Base-by-base conservation (phyloP, 148 eudicot genomes). In the Chenopodium quinoa region DNA sequence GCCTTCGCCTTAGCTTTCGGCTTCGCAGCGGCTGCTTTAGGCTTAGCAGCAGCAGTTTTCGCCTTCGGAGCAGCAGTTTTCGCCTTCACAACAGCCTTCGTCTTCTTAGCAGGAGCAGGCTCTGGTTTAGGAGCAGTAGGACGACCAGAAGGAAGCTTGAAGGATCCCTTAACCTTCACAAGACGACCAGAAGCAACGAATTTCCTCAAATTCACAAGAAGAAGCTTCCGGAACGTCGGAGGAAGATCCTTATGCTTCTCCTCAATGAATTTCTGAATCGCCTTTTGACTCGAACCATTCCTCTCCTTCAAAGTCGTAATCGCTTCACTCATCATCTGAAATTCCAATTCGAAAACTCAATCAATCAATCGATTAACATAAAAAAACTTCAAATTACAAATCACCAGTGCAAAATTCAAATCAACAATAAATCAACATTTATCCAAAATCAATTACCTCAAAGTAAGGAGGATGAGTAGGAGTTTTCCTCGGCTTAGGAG, bases 281-380 rank as follows among this genome's bases (percentile, higher is more conserved):
- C 96, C 32, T 87, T 77, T 60, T 89, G 93, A 63, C 93, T 92
- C 29, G 96, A 92, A 10, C 96, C 96, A 23, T 44, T 90, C 29
- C 75, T 84, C 82, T 92, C 96, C 83, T 92, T 92, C 86, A 90
- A 82, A 1, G 92, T 84, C 73, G 84, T 80, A 22, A 90, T 86
- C 25, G 93, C 93, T 10, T 89, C 90, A 7, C 17, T 81, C 4
- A 88, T 80, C 93, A 90, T 90, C 93, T 90, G 60, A 67, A 10
- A 71, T 31, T 73, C 23, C 52, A 69, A 20, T 19, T 80, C 66
- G 4, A 3, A 23, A 31, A 67, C 70, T 10, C 19, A 71, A 12
- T 17, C 46, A 58, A 66, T 81, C 71, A 83, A 79, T 73, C 54
- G 58, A 40, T 50, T 13, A 75, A 47, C 20, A 22, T 20, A 63